Evolutionary conservation across 2,329 filamentous ascomycete genomes (phyloP).

Genomic region (Sphaceloma murrayae): DNA sequence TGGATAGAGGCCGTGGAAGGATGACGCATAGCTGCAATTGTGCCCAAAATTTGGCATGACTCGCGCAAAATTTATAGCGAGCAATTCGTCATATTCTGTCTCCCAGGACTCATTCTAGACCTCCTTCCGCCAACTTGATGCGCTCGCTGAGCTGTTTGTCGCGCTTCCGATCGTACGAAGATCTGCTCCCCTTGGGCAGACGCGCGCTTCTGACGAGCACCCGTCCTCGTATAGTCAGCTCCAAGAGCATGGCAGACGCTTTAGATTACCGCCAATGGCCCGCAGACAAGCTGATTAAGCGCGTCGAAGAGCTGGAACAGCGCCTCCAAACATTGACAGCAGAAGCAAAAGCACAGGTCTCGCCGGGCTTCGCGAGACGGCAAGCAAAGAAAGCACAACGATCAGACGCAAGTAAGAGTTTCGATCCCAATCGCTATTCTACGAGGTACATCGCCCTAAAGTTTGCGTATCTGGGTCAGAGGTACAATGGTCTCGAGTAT

Average conservation of each 20-base stretch:
- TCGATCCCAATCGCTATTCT: conserved; percentile 72
- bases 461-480: conserved; percentile 82
- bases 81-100: too few species aligned
- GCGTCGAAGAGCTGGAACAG: conserved; percentile 58
- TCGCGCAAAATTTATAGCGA: too few species aligned
- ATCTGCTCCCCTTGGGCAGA: too few species aligned
- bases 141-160: too few species aligned
- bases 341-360: conserved; percentile 13
- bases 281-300: conserved; percentile 56
- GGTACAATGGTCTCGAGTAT: conserved; percentile 90
- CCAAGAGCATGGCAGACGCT: conserved; percentile 15
- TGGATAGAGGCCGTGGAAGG: too few species aligned
- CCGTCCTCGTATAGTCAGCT: background rate
- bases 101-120: background rate
- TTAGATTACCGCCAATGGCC: conserved; percentile 57
- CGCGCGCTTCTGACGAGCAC: too few species aligned
- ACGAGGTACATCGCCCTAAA: conserved; percentile 84
- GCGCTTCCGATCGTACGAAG: too few species aligned
- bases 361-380: conserved; percentile 18
- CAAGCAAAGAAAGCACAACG: conserved; percentile 17
- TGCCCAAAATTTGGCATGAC: too few species aligned
- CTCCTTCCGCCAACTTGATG: too few species aligned
- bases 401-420: conserved; percentile 35
- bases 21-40: too few species aligned
- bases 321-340: conserved; percentile 48